Evolutionary conservation across 345 rosid genomes (phyloP), one percentile per base, ranked within the genome.

Genomic region (Brassica nigra): DNA sequence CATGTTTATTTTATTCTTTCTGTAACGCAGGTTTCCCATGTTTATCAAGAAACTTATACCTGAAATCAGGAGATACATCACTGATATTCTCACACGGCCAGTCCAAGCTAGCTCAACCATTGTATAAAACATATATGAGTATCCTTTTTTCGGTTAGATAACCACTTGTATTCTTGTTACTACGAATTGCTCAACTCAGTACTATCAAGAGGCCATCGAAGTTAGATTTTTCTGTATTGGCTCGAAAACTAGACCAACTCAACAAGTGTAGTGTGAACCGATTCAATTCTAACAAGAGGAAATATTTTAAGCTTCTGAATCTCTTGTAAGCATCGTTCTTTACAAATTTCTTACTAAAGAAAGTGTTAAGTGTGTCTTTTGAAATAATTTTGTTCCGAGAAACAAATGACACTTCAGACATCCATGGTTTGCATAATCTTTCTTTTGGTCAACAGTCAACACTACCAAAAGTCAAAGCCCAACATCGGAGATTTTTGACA

Each of bases 21-120:
- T 62, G 2, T 0, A 5, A 62, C 37, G 82, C 91, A 91, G 97
- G 97, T 87, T 47, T 74, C 74, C 73, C 36, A 39, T 23, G 69
- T 84, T 86, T 73, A 76, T 88, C 39, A 70, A 65, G 74, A 85
- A 79, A 12, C 76, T 90, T 2, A 44, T 88, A 78, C 94, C 97
- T 1, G 94, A 90, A 76, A 81, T 86, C 9, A 82, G 80, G 36
- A 80, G 66, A 11, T 87, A 84, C 83, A 80, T 91, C 12, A 71
- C 68, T 2, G 83, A 82, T 47, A 81, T 87, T 73, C 84, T 90
- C n/a, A 58, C 70, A 4, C 77, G 87, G 58, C 73, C 87, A 0
- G 23, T 67, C 76, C 78, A 76, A 72, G 82, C 84, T 57, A 62
- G 70, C 73, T 27, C 65, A 77, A 70, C 68, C 29, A 49, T 58